These are phyloP conservation scores for Vitis labrusca DNA, from an alignment of 164 flowering plant species.

Conservation along the genomic window DNA sequence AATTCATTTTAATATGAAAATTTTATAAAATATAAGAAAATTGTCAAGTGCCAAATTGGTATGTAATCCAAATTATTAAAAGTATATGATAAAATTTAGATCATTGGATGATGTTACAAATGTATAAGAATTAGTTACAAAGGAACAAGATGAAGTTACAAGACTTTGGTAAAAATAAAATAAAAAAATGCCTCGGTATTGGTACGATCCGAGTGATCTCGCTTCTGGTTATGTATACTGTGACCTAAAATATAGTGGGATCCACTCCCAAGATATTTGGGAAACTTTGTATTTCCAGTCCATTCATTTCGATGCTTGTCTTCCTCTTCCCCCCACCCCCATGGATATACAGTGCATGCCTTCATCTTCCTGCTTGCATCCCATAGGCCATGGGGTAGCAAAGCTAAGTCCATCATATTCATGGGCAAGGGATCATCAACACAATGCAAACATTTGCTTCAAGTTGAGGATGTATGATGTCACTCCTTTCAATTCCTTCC, in stretches of 20 bases:
- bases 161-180: too few species aligned
- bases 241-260: not conserved
- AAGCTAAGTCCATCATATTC: not conserved
- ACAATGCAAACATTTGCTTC: conserved; percentile 11
- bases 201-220: too few species aligned
- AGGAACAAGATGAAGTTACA: too few species aligned
- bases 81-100: too few species aligned
- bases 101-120: too few species aligned
- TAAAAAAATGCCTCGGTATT: too few species aligned
- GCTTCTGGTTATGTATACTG: too few species aligned
- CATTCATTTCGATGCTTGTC: not conserved
- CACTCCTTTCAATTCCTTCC: conserved; percentile 1
- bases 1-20: too few species aligned
- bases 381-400: conserved; percentile 5
- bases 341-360: conserved; percentile 20
- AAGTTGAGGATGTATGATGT: conserved; percentile 29
- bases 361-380: conserved; percentile 15
- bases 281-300: conserved; percentile 8
- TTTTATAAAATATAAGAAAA: too few species aligned
- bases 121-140: too few species aligned
- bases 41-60: too few species aligned
- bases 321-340: not conserved
- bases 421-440: conserved; percentile 10
- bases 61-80: too few species aligned
- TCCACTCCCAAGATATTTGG: conserved; percentile 25